These are phyloP conservation scores for Talaromyces atroroseus DNA, from an alignment of 2,329 filamentous ascomycete genomes.

Conservation along the genomic window DNA sequence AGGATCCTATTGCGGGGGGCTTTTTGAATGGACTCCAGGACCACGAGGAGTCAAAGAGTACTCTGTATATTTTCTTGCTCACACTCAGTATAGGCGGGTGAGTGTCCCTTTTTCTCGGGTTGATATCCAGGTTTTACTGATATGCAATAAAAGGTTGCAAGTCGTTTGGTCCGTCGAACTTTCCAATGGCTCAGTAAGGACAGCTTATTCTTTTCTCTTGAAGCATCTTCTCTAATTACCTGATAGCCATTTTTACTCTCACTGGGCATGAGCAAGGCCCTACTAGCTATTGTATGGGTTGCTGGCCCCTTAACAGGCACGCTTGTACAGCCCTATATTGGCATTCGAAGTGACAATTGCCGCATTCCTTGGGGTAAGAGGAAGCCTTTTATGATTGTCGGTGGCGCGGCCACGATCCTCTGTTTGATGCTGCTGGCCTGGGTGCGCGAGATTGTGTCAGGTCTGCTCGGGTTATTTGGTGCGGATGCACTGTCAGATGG, in stretches of 20 bases:
- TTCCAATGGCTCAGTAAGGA: conserved; percentile 73
- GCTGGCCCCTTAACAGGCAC: conserved; percentile 73
- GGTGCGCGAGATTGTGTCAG: conserved; percentile 66
- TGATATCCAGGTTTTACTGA: neutral
- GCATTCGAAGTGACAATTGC: conserved; percentile 74
- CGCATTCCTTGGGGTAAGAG: conserved; percentile 69
- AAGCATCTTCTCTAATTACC: neutral
- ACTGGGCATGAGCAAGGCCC: conserved; percentile 73
- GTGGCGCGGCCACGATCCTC: conserved; percentile 60
- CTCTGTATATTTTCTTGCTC: conserved; percentile 78
- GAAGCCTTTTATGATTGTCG: conserved; percentile 74
- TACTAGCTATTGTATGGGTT: conserved; percentile 81
- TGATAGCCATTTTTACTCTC: conserved; percentile 65
- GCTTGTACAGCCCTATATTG: conserved; percentile 75
- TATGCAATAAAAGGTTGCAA: conserved; percentile 56
- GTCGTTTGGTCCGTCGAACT: conserved; percentile 95
- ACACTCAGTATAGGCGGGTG: conserved; percentile 75
- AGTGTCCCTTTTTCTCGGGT: conserved; percentile 1
- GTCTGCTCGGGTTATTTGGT: conserved; percentile 65
- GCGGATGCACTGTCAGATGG: conserved; percentile 59
- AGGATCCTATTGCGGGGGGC: conserved; percentile 9
- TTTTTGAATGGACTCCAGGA: conserved; percentile 38
- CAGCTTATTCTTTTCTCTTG: neutral
- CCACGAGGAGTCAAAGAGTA: conserved; percentile 59
- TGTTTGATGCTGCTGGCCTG: conserved; percentile 67